Percentiles rank a stretch among this genome's conserved stretches.
Conservation (phyloP, 306 rosid genomes). For the Rosa persica region DNA sequence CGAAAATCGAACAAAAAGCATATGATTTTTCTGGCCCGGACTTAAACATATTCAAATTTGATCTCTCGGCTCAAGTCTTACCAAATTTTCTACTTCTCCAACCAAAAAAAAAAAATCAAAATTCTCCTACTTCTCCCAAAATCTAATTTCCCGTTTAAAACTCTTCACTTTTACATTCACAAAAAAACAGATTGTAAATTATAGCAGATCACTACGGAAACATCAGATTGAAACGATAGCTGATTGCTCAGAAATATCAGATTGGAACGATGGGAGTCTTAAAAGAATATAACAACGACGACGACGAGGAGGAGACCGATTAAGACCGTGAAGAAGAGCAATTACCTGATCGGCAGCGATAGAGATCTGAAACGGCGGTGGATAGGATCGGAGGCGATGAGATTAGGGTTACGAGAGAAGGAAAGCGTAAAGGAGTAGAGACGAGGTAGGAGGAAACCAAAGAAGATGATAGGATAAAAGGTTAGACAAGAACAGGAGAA, state of each 20-base stretch:
- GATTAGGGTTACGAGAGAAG: conserved; percentile 38
- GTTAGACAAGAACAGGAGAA: not conserved
- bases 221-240: not conserved
- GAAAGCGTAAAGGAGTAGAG: not conserved
- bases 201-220: conserved; percentile 12
- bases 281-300: not conserved
- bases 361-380: conserved; percentile 28
- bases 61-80: not conserved
- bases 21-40: not conserved
- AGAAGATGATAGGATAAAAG: too few relatives aligned
- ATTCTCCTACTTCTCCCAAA: not conserved
- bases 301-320: not conserved
- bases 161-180: not conserved
- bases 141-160: not conserved
- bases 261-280: not conserved
- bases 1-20: not conserved
- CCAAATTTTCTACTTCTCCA: not conserved
- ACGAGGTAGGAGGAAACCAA: not conserved
- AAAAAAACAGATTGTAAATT: not conserved
- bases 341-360: conserved; percentile 38
- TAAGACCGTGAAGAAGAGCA: not conserved
- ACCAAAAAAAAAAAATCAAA: not conserved
- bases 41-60: not conserved
- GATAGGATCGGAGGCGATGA: not conserved
- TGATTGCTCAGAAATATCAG: conserved; percentile 10